phyloP scores from a whole-genome alignment of 2,329 filamentous ascomycete genomes.

The Teratosphaeria viscida region DNA sequence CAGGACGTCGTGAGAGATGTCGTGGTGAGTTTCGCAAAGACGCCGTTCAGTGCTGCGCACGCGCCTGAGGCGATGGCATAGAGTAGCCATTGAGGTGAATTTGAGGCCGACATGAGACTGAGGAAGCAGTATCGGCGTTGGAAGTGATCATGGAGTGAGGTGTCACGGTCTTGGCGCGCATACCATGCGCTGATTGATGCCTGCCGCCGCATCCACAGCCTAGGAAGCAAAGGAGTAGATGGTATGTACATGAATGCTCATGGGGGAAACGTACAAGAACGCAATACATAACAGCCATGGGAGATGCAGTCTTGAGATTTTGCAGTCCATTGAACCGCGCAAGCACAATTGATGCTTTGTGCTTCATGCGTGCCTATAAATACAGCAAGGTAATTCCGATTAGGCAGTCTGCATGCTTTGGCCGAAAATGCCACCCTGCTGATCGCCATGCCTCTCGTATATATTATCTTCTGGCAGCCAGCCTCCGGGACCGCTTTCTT shows the following conservation, averaged over 20 bases:
- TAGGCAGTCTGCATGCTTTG: neutral
- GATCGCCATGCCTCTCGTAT: neutral
- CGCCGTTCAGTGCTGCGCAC: constrained; percentile 71
- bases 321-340: no score
- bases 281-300: no score
- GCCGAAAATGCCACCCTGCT: neutral
- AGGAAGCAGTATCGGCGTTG: neutral
- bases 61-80: constrained; percentile 63
- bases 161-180: neutral
- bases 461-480: neutral
- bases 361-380: neutral
- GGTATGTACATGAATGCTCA: no score
- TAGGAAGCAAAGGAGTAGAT: no score
- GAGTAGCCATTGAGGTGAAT: constrained; percentile 41
- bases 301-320: no score
- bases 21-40: constrained; percentile 72
- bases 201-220: no score
- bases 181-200: no score
- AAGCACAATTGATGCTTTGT: no score
- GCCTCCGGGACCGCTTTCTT: neutral
- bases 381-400: neutral
- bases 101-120: constrained; percentile 1
- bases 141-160: neutral
- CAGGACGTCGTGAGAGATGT: constrained; percentile 47
- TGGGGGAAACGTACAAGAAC: no score